Base-by-base conservation (phyloP, 108 stramenopile species). In the Nitzschia sp. region DNA sequence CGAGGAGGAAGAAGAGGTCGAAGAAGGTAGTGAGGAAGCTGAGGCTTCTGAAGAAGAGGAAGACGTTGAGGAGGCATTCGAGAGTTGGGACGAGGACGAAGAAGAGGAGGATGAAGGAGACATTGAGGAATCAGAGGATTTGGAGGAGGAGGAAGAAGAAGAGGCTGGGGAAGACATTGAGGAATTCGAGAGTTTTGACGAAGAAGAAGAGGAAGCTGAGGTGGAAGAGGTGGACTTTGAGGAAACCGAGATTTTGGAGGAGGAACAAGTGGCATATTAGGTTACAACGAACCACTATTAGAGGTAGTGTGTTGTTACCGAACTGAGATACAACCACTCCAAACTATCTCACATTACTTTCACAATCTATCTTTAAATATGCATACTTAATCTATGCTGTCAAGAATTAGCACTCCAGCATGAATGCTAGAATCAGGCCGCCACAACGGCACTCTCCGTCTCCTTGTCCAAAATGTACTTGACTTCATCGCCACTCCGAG, bases 401-500 rank as follows among this genome's bases (percentile, higher is more conserved):
- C 29, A 34, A 34, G 29, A 34, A 34, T 34, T 34, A 5, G 29
- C 29, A 34, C 29, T 34, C 29, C 29, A 34, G 29, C 5, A 34
- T 34, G 5, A 5, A 34, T 5, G 29, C 29, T 34, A 5, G 29
- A 34, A 34, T 34, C 29, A 34, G 29, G 29, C 29, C 5, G 29
- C 29, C 3, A 1, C 29, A 1, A 34, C 29, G 3, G 29, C 29
- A 1, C 29, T 5, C 29, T 34, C 29, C 5, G 29, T 1, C 29
- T 62, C 61, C 8, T 11, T 19, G 21, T 62, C 61, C 37, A 62
- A 42, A 46, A 62, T 62, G 21, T 44, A 62, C 21, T 62, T 41
- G 22, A 46, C 21, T 26, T 37, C 29, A 3, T 62, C 43, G 2
- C 20, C 43, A 37, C 40, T 7, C 6, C 6, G 14, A 17, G 46